Base-by-base conservation (phyloP, 2,329 filamentous ascomycete species). In the Penicillium sp. region DNA sequence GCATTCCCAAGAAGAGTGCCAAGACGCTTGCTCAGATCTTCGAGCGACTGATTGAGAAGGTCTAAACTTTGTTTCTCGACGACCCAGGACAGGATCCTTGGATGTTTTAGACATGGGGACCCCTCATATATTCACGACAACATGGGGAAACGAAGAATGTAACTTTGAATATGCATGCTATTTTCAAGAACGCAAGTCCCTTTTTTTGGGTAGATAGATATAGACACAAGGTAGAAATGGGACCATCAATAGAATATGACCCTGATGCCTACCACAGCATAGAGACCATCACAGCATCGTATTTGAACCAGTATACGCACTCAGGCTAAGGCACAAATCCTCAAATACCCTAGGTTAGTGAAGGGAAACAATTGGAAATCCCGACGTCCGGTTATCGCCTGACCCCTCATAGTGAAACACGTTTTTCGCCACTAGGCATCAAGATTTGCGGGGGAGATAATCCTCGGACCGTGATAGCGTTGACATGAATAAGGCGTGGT, bases 1-100 rank as follows among this genome's bases (percentile, higher is more conserved):
- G 91, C 53, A 84, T 88, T 66, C 88, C 91, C 40, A 96, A 96
- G 84, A 91, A 92, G 84, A 95, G 90, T 74, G 91, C 90, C 19
- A 84, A 82, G 75, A 83, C 84, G 70, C 83, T 96, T 68, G 85
- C 86, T 65, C 81, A 85, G 58, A 82, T 93, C 61, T 94, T 95
- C 73, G 85, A 87, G 41, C 82, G 82, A 65, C 81, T 91, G 68
- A 88, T 92, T 65, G 83, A 85, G 79, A 88, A 88, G 78, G 81
- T 75, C 62, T 81, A 72, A 64, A 37, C 33, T 51, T 16, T 16
- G 41, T 16, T 11, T 57, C n/a, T 37, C 18, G 24, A 37, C 41
- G 7, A 39, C 27, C n/a, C 18, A 44, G 18, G 33, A 19, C 31
- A 18, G 9, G 47, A 50, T 18, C 24, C n/a, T 37, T 19, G 35